Base-by-base conservation (phyloP, 2,329 filamentous ascomycete genomes). In the Hymenoscyphus scutula region DNA sequence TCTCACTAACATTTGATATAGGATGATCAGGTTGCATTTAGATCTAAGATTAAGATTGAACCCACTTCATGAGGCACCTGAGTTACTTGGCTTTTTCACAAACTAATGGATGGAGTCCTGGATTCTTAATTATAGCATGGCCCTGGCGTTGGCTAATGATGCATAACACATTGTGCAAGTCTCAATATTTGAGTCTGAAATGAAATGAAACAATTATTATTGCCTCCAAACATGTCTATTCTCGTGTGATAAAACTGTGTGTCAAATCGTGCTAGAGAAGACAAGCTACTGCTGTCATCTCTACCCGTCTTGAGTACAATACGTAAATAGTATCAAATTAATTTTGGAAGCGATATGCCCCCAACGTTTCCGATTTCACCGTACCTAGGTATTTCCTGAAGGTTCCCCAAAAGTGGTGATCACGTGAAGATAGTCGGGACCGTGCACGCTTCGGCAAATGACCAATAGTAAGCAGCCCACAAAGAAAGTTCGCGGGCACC, bases 31-130 rank as follows among this genome's bases (percentile, higher is more conserved):
- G 64, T 72, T 60, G 62, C 66, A 17, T 61, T 72, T 41, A 66
- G 71, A 59, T 62, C 69, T 29, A 73, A 71, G 58, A 71, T 73
- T 17, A 73, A 73, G 66, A 65, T 66, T n/a, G 72, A 73, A 56
- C 63, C 69, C 29, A 37, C 53, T 30, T 51, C 61, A 23, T 67
- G 55, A 62, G 45, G 45, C n/a, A 19, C 10, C 25, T 11, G 45
- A 51, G 23, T 51, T 51, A 25, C 10, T 51, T 19, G 45, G 11
- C 13, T 51, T 23, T 23, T 10, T 11, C n/a, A 51, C 27, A 29
- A 41, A 51, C 45, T 25, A 51, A 51, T 25, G 13, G 34, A 37
- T 15, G 34, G 13, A 48, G 19, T 23, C 19, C 45, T 25, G 30
- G 19, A 41, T 56, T 37, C 37, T 25, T 27, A 15, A 38, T 38